Evolutionary conservation across 163 green algal species (phyloP), one percentile per base, ranked within the genome.

Genomic region (Coccomyxa subellipsoidea): DNA sequence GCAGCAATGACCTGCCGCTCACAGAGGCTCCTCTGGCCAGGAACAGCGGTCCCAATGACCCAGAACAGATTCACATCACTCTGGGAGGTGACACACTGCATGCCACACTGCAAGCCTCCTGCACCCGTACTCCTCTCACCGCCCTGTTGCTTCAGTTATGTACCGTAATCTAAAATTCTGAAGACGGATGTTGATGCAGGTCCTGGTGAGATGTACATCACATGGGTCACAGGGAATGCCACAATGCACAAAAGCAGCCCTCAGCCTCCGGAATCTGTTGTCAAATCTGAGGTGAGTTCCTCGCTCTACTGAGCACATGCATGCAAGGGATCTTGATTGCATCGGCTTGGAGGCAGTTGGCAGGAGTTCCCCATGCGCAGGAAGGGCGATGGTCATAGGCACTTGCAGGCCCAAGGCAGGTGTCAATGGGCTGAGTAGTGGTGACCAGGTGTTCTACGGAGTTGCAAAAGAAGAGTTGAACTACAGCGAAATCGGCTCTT

Each of bases 41-140:
- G 66, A 10, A 73, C 8, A 23, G 66, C 27, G 27, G 66, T 23
- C 66, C 66, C 66, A 73, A n/a, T 23, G n/a, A 32, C 27, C 66
- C 66, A 35, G 66, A 73, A 18, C 66, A 73, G 66, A 73, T 73
- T 23, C 66, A 73, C n/a, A 73, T 73, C 66, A 36, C 66, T 34
- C 66, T 73, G 29, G 66, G 47, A 59, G 47, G 47, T 59, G 5
- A 8, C 5, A 12, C 21, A 12, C 47, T 59, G 47, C 47, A 59
- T 59, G 47, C 21, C 23, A 18, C 47, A n/a, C n/a, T n/a, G n/a
- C n/a, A n/a, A n/a, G n/a, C n/a, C n/a, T n/a, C n/a, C n/a, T n/a
- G 47, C 47, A 29, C 47, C 12, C 12, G 47, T 66, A 66, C 47
- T 66, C 47, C 12, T 66, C 47, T 12, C 47, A 66, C 47, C 47